Conservation (phyloP, 345 rosid genomes). For the Eucalyptus curtisii region DNA sequence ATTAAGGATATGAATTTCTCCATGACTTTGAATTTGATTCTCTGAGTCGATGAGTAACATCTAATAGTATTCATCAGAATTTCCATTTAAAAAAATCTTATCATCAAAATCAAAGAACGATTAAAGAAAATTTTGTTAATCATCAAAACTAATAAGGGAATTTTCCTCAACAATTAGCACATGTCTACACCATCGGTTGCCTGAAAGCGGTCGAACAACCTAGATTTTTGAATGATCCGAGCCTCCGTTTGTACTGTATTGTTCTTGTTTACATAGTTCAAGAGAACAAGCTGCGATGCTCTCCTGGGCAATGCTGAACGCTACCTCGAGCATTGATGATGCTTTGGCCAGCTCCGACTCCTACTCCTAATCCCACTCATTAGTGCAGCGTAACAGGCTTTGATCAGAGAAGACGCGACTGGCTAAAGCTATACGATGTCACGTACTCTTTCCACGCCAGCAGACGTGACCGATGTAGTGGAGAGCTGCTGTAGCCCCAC, state of each 20-base stretch:
- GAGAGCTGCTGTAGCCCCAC: neutral
- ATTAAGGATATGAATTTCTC: no score
- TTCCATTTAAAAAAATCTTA: no score
- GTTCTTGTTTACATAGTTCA: neutral
- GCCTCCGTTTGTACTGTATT: neutral
- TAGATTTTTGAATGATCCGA: neutral
- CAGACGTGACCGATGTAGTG: neutral
- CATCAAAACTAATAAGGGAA: no score
- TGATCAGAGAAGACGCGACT: neutral
- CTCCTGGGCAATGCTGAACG: neutral
- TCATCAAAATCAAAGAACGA: no score
- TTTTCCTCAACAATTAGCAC: neutral
- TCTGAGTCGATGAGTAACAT: no score
- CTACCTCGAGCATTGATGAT: neutral
- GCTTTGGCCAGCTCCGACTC: neutral
- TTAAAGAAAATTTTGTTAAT: no score
- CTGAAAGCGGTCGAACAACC: no score
- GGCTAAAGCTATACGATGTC: neutral
- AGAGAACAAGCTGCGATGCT: neutral
- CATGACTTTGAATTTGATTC: no score
- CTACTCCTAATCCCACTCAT: neutral
- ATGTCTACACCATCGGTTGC: neutral
- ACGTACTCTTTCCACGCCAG: neutral
- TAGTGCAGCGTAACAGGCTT: neutral
- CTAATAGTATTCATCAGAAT: no score